Conservation (phyloP, 2,329 filamentous ascomycete species). For the Alternaria incomplexa region DNA sequence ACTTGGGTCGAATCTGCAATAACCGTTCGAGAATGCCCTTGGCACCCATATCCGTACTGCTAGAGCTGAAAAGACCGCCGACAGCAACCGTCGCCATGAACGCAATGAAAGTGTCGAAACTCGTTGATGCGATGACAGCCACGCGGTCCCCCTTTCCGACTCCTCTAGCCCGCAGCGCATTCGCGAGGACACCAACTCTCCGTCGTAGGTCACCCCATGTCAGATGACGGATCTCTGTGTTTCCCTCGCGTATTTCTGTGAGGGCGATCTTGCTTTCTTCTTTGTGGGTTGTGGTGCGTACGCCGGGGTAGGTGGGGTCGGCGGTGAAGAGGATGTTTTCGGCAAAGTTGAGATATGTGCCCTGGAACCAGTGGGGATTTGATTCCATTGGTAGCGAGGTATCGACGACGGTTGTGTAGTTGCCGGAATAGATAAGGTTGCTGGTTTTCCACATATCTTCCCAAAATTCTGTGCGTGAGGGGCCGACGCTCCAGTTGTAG, state of each 20-base stretch:
- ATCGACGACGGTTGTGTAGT: slow-evolving; percentile 63
- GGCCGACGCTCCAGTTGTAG: slow-evolving; percentile 69
- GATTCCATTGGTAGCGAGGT: slow-evolving; percentile 71
- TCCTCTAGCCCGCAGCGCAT: slow-evolving; percentile 70
- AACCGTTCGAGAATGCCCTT: slow-evolving; percentile 77
- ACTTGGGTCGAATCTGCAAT: slow-evolving; percentile 76
- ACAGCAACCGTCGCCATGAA: slow-evolving; percentile 73
- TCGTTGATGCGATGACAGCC: slow-evolving; percentile 76
- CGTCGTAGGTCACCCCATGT: slow-evolving; percentile 71
- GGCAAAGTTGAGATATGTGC: slow-evolving; percentile 75
- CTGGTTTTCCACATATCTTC: slow-evolving; percentile 38
- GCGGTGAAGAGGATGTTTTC: slow-evolving; percentile 77
- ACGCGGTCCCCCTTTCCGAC: slow-evolving; percentile 75
- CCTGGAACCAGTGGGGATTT: slow-evolving; percentile 79
- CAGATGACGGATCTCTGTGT: slow-evolving; percentile 57
- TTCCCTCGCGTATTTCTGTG: slow-evolving; percentile 75
- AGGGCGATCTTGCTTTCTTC: slow-evolving; percentile 73
- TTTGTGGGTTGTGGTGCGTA: slow-evolving; percentile 65
- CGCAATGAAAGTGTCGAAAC: slow-evolving; percentile 73
- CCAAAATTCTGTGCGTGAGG: slow-evolving; percentile 58
- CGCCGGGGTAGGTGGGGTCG: slow-evolving; percentile 50
- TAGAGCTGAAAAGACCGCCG: slow-evolving; percentile 77
- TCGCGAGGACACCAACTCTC: slow-evolving; percentile 64
- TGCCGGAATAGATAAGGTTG: slow-evolving; percentile 40
- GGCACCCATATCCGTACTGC: slow-evolving; percentile 83